phyloP scores from a whole-genome alignment of 805 yeast genomes.

The Lipomyces mesembrius region DNA sequence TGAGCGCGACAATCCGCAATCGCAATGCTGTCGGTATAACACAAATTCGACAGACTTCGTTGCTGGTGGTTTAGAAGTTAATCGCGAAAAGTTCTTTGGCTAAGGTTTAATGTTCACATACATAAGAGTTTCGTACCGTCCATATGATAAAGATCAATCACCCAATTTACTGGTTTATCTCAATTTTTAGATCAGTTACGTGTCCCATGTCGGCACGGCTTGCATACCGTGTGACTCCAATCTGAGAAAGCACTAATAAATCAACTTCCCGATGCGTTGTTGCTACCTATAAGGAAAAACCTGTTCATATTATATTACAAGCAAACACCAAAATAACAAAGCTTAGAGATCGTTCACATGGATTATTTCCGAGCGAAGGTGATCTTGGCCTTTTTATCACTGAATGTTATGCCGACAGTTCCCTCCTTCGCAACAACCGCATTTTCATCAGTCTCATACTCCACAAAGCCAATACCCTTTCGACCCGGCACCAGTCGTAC shows the following conservation, averaged over 20 bases:
- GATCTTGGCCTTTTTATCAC: conserved; percentile 38
- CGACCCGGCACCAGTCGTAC: conserved; percentile 68
- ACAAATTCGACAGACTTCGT: not conserved
- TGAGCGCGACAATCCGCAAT: not conserved
- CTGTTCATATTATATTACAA: not conserved
- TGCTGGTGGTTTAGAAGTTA: not conserved
- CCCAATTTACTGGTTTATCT: not conserved
- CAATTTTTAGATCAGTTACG: no score
- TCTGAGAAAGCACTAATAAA: not conserved
- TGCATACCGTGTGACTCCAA: no score
- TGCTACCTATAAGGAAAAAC: not conserved
- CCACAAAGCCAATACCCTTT: conserved; percentile 74
- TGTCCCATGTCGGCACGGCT: no score
- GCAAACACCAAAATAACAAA: not conserved
- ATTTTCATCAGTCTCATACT: conserved; percentile 61
- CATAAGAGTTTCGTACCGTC: not conserved
- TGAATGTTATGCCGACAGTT: conserved; percentile 40
- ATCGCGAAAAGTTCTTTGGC: not conserved
- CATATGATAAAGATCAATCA: no score
- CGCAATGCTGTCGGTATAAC: not conserved
- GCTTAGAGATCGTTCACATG: not conserved
- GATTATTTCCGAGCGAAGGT: conserved; percentile 46
- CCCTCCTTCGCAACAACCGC: conserved; percentile 54
- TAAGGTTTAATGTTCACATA: not conserved
- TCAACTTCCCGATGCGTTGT: not conserved